A percentile compares a stretch with the other conserved stretches of the same genome.
These are phyloP conservation scores for Penicillium paradoxum DNA, from an alignment of 495 filamentous ascomycete species.

Conservation along the genomic window DNA sequence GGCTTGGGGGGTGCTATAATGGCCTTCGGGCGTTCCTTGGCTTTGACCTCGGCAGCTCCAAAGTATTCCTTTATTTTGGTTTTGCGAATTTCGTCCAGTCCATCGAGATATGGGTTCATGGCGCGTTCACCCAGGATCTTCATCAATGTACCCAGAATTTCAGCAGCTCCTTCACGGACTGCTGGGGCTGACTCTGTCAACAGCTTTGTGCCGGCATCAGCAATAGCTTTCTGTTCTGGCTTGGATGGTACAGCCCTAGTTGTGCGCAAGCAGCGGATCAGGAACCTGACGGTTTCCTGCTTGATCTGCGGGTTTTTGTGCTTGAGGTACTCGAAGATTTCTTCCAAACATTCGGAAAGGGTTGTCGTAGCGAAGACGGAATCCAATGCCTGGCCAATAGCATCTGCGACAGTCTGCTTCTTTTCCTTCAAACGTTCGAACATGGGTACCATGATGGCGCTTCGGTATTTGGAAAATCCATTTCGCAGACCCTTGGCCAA, in stretches of 20 bases:
- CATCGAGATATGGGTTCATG: constrained; percentile 96
- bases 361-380: constrained; percentile 75
- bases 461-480: constrained; percentile 73
- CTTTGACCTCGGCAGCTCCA: constrained; percentile 89
- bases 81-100: constrained; percentile 92
- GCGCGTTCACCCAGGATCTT: constrained; percentile 96
- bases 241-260: constrained; percentile 79
- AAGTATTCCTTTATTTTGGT: constrained; percentile 94
- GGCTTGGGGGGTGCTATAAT: constrained; percentile 60
- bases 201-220: constrained; percentile 80
- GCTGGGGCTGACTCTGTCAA: constrained; percentile 83
- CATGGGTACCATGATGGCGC: constrained; percentile 75
- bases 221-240: constrained; percentile 76
- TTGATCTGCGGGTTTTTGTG: constrained; percentile 99
- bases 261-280: constrained; percentile 79
- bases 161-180: constrained; percentile 80
- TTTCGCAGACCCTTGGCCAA: constrained; percentile 84
- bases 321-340: constrained; percentile 75
- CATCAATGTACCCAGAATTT: constrained; percentile 92
- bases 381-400: constrained; percentile 78
- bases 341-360: constrained; percentile 80
- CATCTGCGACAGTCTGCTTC: constrained; percentile 85
- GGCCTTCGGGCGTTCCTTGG: constrained; percentile 93
- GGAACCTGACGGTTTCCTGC: constrained; percentile 84
- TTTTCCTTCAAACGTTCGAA: constrained; percentile 96